A percentile compares a stretch with the other conserved stretches of the same genome.
Evolutionary conservation across 2,329 filamentous ascomycete genomes (phyloP).

Genomic region (Fusarium sulawesiense): DNA sequence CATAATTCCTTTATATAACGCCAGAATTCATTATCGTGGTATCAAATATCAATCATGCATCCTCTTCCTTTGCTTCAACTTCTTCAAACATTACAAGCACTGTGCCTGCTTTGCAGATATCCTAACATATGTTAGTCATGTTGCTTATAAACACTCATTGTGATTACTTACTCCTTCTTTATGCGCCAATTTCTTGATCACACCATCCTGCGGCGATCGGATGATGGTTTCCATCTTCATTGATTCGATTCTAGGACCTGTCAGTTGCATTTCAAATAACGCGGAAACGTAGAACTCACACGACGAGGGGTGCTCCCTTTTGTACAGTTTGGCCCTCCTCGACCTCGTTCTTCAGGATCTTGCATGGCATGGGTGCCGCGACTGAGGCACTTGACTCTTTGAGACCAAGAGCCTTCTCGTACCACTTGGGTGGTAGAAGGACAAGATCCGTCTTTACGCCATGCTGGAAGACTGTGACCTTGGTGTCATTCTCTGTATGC

Average conservation of each 20-base stretch:
- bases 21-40: slow-evolving; percentile 23
- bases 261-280: slow-evolving; percentile 47
- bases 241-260: slow-evolving; percentile 73
- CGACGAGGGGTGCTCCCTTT: slow-evolving; percentile 88
- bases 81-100: slow-evolving; percentile 79
- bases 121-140: slow-evolving; percentile 57
- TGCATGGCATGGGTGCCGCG: slow-evolving; percentile 95
- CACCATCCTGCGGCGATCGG: slow-evolving; percentile 77
- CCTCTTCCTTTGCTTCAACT: slow-evolving; percentile 47
- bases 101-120: slow-evolving; percentile 82
- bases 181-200: slow-evolving; percentile 78
- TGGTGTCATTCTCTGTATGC: slow-evolving; percentile 64
- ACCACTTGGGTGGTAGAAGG: slow-evolving; percentile 78
- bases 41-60: slow-evolving; percentile 32
- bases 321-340: slow-evolving; percentile 82
- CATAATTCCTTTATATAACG: slow-evolving; percentile 30
- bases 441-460: slow-evolving; percentile 69
- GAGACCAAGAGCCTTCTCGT: slow-evolving; percentile 85
- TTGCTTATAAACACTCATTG: neutral
- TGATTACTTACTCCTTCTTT: slow-evolving; percentile 74
- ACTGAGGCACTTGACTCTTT: slow-evolving; percentile 86
- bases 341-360: slow-evolving; percentile 91
- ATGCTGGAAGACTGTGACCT: slow-evolving; percentile 81
- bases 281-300: slow-evolving; percentile 62
- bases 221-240: slow-evolving; percentile 94